phyloP scores from a whole-genome alignment of 1,284 basidiomycete species.

The Afroboletus lepidellus region DNA sequence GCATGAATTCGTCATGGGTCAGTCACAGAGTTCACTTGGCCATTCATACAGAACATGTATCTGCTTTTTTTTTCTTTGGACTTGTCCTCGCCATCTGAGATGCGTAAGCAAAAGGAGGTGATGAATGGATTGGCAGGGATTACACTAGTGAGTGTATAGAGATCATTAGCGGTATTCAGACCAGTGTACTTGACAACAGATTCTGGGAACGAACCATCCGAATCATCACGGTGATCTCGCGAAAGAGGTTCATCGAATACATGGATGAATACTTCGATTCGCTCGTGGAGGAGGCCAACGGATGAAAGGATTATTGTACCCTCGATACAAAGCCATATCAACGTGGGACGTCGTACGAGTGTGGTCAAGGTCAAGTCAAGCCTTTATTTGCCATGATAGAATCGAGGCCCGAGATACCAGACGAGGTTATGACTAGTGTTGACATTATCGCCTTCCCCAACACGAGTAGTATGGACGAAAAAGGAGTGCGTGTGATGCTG shows the following conservation, averaged over 20 bases:
- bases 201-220: not conserved
- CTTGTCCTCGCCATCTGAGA: constrained; percentile 27
- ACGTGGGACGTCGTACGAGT: not conserved
- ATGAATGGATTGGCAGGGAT: constrained; percentile 15
- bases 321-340: not conserved
- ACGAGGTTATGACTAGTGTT: not conserved
- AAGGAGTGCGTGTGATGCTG: too few relatives aligned
- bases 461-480: not conserved
- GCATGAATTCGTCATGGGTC: not conserved
- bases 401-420: not conserved
- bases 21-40: not conserved
- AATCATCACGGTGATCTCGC: not conserved
- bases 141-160: constrained; percentile 9
- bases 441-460: not conserved
- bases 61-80: constrained; percentile 43
- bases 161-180: not conserved
- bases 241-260: not conserved
- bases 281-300: not conserved
- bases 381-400: not conserved
- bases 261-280: not conserved
- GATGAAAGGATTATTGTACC: not conserved
- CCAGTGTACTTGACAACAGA: not conserved
- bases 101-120: constrained; percentile 30
- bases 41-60: not conserved
- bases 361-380: too few relatives aligned